Evolutionary conservation across 2,329 filamentous ascomycete genomes (phyloP).

Genomic region (Ascocoryne sarcoides): DNA sequence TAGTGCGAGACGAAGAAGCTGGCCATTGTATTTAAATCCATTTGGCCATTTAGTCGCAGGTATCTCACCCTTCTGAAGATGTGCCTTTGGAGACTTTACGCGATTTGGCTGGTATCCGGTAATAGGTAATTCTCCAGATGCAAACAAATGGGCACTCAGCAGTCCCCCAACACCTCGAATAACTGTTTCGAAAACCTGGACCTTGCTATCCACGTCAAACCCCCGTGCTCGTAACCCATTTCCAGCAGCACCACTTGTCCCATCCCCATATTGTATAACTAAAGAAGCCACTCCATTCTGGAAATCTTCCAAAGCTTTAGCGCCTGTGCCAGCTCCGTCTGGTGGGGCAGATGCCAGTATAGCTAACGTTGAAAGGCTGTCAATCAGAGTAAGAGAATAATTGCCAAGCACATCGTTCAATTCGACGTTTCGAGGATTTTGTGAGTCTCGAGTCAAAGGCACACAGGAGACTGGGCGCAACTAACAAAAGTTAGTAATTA

Average conservation of each 20-base stretch:
- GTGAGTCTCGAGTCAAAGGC: slow-evolving; percentile 74
- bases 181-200: slow-evolving; percentile 97
- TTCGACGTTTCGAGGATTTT: slow-evolving; percentile 72
- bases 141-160: slow-evolving; percentile 88
- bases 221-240: slow-evolving; percentile 66
- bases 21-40: slow-evolving; percentile 77
- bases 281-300: slow-evolving; percentile 70
- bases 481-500: slow-evolving; percentile 32
- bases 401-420: slow-evolving; percentile 95
- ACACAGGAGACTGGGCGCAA: slow-evolving; percentile 77
- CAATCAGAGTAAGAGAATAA: slow-evolving; percentile 91
- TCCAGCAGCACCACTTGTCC: slow-evolving; percentile 57
- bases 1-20: slow-evolving; percentile 78
- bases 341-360: slow-evolving; percentile 74
- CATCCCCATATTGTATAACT: slow-evolving; percentile 81
- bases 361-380: slow-evolving; percentile 88
- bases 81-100: slow-evolving; percentile 16
- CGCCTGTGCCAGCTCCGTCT: slow-evolving; percentile 41
- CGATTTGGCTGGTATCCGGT: slow-evolving; percentile 55
- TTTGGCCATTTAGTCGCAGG: slow-evolving; percentile 62
- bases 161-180: slow-evolving; percentile 88
- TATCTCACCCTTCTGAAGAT: slow-evolving; percentile 37
- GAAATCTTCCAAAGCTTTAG: slow-evolving; percentile 63
- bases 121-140: slow-evolving; percentile 82
- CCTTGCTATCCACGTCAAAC: slow-evolving; percentile 95